phyloP scores from a whole-genome alignment of 2,329 filamentous ascomycete genomes.

The Neoarthrinium moseri region DNA sequence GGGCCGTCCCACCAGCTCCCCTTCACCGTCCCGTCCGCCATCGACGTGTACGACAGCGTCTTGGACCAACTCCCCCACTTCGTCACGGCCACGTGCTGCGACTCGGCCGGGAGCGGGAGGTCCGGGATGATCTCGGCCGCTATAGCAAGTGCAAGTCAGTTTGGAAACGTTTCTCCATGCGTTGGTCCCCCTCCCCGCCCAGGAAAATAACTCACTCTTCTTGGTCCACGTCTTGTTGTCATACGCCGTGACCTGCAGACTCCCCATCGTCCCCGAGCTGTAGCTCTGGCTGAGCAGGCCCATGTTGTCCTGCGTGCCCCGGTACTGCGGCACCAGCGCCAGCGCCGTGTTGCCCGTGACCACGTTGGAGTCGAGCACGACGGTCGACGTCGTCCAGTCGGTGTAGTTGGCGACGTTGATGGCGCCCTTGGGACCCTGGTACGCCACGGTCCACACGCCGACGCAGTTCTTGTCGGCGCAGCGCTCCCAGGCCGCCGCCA shows the following conservation, averaged over 20 bases:
- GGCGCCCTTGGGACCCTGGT: conserved; percentile 15
- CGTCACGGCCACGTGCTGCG: conserved; percentile 16
- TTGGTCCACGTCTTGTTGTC: conserved; percentile 11
- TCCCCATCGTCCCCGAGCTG: conserved; percentile 9
- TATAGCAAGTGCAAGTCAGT: conserved; percentile 6
- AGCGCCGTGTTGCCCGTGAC: conserved; percentile 14
- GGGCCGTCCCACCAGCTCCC: not conserved
- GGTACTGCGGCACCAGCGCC: conserved; percentile 16
- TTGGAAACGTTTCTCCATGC: too few relatives aligned
- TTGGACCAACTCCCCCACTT: conserved; percentile 15
- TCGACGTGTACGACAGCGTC: conserved; percentile 6
- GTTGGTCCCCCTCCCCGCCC: not conserved
- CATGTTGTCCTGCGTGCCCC: conserved; percentile 9
- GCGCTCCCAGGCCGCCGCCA: conserved; percentile 17
- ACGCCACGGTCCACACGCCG: conserved; percentile 16
- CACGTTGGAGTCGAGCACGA: conserved; percentile 8
- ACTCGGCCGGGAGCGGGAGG: conserved; percentile 8
- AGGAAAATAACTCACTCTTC: conserved; percentile 10
- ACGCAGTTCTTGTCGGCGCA: conserved; percentile 10
- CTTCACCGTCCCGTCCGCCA: conserved; percentile 4
- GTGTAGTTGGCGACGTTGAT: conserved; percentile 16
- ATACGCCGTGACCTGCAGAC: not conserved
- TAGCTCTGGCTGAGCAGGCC: conserved; percentile 3
- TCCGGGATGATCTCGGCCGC: conserved; percentile 13
- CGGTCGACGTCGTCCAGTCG: conserved; percentile 13